Conservation (phyloP, 2,329 filamentous ascomycete genomes). For the Penicillium griseofulvum region DNA sequence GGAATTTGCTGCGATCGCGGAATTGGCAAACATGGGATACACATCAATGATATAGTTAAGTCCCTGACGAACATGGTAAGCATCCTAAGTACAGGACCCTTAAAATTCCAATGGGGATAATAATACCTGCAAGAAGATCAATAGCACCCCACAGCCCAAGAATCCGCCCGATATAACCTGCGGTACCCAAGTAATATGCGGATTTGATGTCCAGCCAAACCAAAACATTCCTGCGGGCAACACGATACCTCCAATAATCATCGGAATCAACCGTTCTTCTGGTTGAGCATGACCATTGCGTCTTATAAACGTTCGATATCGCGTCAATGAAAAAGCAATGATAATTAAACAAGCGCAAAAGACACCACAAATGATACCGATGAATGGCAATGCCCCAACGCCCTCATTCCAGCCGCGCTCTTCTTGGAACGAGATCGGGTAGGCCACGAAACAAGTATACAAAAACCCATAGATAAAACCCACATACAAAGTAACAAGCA, state of each 20-base stretch:
- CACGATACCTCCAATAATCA: slow-evolving; percentile 44
- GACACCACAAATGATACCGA: slow-evolving; percentile 48
- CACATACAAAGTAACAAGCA: slow-evolving; percentile 45
- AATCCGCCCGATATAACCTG: slow-evolving; percentile 39
- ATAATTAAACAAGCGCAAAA: slow-evolving; percentile 30
- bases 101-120: background rate
- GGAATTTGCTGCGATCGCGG: slow-evolving; percentile 34
- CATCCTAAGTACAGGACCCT: no score
- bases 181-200: slow-evolving; percentile 40
- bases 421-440: slow-evolving; percentile 40
- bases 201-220: slow-evolving; percentile 48
- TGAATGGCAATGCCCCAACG: slow-evolving; percentile 47
- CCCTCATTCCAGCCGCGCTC: slow-evolving; percentile 44
- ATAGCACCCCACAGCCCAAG: slow-evolving; percentile 17
- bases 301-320: slow-evolving; percentile 25
- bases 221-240: slow-evolving; percentile 47
- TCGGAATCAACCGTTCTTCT: slow-evolving; percentile 45
- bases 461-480: slow-evolving; percentile 35
- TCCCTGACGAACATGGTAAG: slow-evolving; percentile 7
- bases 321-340: slow-evolving; percentile 31
- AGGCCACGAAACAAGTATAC: slow-evolving; percentile 35
- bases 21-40: slow-evolving; percentile 33
- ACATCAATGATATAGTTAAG: slow-evolving; percentile 38
- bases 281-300: slow-evolving; percentile 28
- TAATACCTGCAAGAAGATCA: slow-evolving; percentile 4